phyloP scores from a whole-genome alignment of 1,139 yeast genomes.

The Saccharomyces hybrid region DNA sequence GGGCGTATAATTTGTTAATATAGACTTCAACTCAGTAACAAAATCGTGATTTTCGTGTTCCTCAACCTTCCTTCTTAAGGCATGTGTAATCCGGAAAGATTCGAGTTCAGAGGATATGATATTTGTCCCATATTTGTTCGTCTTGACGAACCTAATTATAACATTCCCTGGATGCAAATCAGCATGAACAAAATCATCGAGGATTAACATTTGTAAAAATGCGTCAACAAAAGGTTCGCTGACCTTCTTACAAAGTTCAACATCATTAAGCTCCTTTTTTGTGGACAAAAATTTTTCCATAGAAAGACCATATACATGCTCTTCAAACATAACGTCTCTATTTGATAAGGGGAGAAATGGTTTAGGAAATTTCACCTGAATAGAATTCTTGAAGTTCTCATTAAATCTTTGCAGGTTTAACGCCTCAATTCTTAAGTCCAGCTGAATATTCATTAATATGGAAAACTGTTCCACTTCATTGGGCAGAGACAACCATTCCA shows the following conservation, averaged over 20 bases:
- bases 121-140: conserved; percentile 34
- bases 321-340: conserved; percentile 75
- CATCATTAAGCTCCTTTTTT: conserved; percentile 32
- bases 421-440: conserved; percentile 86
- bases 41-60: conserved; percentile 41
- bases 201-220: conserved; percentile 81
- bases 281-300: conserved; percentile 56
- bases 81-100: conserved; percentile 42
- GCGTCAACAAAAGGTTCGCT: conserved; percentile 89
- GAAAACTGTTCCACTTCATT: conserved; percentile 89
- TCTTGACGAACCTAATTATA: conserved; percentile 64
- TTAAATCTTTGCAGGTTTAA: conserved; percentile 63
- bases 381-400: conserved; percentile 37
- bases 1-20: conserved; percentile 61
- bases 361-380: conserved; percentile 73
- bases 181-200: conserved; percentile 92
- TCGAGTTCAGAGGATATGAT: conserved; percentile 33
- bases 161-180: conserved; percentile 97
- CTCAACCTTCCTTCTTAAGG: conserved; percentile 33
- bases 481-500: conserved; percentile 96
- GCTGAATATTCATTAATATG: conserved; percentile 75
- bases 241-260: conserved; percentile 55
- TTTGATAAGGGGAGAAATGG: conserved; percentile 65
- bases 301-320: conserved; percentile 74
- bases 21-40: conserved; percentile 41